Base-by-base conservation (phyloP, 164 flowering plant genomes). In the Piper longum region DNA sequence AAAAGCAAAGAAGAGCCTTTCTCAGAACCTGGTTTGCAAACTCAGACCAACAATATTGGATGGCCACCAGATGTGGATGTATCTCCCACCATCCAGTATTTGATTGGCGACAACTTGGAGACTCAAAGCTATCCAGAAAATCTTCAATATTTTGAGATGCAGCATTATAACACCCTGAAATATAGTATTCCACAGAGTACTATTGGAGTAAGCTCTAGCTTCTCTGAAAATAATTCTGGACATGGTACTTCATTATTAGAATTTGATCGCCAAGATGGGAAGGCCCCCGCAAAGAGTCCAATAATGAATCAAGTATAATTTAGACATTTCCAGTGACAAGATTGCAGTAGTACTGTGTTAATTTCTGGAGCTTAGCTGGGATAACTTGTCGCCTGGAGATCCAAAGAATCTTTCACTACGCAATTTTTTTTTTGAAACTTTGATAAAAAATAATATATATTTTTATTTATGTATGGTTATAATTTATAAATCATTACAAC, bases 1-100 rank as follows among this genome's bases (percentile, higher is more conserved):
- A 83, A 84, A 60, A 66, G 78, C 80, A 81, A 77, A 45, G 76
- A 68, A 65, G 84, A 76, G 48, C 54, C 60, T 48, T 48, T 14
- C 52, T 48, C 14, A 14, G 14, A 48, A 41, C 54, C 57, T 66
- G 52, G 52, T 13, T 9, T 48, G 8, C 8, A 57, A 57, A n/a
- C 43, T 43, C 16, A 71, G 70, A 57, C 48, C 71, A 4, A 77
- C 41, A 62, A 67, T 52, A 62, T 18, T 7, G 44, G 54, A 43
- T 39, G 62, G 56, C 62, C 70, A 36, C 60, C 70, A 43, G 66
- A 64, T 7, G 7, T 64, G 52, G 52, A 48, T 12, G 52, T 2
- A 48, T 48, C 52, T 48, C 52, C 12, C 12, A 48, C 52, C 52
- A 48, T 48, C 14, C 52, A 12, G 14, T 5, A 12, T 13, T 48